phyloP scores from a whole-genome alignment of 768 basidiomycete genomes.

The Lactarius hengduanensis region DNA sequence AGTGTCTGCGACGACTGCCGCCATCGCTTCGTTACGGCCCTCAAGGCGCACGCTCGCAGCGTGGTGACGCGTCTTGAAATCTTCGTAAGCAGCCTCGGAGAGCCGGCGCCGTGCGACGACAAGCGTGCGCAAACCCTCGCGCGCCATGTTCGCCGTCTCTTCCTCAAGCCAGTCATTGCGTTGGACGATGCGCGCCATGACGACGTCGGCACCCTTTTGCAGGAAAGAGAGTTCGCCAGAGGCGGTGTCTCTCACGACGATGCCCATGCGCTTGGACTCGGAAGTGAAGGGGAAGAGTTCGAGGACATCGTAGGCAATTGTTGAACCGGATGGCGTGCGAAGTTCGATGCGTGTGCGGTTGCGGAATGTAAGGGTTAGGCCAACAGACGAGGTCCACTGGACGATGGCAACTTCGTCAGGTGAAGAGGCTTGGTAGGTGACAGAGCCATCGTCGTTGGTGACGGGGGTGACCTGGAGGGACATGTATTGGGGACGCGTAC shows the following conservation, averaged over 20 bases:
- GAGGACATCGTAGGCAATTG: conserved; percentile 78
- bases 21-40: conserved; percentile 79
- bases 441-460: conserved; percentile 86
- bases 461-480: conserved; percentile 84
- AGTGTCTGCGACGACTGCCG: conserved; percentile 64
- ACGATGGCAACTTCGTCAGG: conserved; percentile 99
- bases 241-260: conserved; percentile 79
- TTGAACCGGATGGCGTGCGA: conserved; percentile 59
- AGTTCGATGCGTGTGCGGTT: conserved; percentile 91
- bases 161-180: conserved; percentile 99
- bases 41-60: conserved; percentile 79
- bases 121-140: conserved; percentile 91
- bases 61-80: conserved; percentile 71
- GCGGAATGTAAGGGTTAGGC: conserved; percentile 82
- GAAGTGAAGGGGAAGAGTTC: conserved; percentile 98
- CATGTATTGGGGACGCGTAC: conserved; percentile 6
- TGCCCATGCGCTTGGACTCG: conserved; percentile 99
- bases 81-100: conserved; percentile 61
- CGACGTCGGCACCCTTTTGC: conserved; percentile 98
- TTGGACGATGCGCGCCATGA: conserved; percentile 93
- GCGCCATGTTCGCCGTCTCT: conserved; percentile 97
- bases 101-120: conserved; percentile 87
- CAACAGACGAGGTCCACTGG: conserved; percentile 94
- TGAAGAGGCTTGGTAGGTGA: conserved; percentile 98
- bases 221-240: conserved; percentile 83